These are phyloP conservation scores for Rhododendron molle DNA, from an alignment of 148 eudicot genomes.

Conservation along the genomic window DNA sequence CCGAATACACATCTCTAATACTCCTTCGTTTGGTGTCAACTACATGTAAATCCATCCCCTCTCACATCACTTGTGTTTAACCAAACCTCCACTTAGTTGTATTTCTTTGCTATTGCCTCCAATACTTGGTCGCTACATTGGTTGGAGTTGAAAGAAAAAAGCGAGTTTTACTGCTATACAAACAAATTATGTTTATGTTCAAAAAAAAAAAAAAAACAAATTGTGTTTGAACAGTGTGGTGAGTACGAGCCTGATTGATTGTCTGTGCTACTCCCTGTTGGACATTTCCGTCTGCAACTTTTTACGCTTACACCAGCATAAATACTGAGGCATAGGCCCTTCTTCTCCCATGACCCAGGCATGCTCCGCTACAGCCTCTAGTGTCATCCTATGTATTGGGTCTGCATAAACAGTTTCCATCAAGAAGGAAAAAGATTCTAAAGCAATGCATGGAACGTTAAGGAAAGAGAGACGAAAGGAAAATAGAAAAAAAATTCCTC, in stretches of 20 bases:
- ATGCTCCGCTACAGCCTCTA: conserved; percentile 61
- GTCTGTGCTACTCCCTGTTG: conserved; percentile 16
- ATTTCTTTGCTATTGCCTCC: background rate
- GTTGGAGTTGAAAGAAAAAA: background rate
- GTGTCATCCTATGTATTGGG: conserved; percentile 59
- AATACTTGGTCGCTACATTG: background rate
- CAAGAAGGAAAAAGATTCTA: background rate
- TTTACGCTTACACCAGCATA: conserved; percentile 75
- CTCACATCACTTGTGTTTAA: background rate
- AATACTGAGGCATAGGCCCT: conserved; percentile 60
- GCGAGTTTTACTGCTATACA: background rate
- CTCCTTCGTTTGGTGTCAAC: background rate
- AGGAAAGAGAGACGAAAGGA: background rate
- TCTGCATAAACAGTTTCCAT: conserved; percentile 35
- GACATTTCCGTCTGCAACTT: conserved; percentile 21
- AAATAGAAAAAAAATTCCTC: background rate
- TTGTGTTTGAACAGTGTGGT: background rate
- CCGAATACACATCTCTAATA: background rate
- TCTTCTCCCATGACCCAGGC: conserved; percentile 76
- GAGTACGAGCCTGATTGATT: background rate
- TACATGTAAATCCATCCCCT: background rate
- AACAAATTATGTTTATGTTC: background rate
- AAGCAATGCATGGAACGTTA: background rate
- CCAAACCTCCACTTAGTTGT: background rate
- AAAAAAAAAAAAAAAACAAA: too few relatives aligned